A percentile compares a stretch with the other conserved stretches of the same genome.
These are phyloP conservation scores for Luffa aegyptiaca DNA, from an alignment of 306 rosid species.

Conservation along the genomic window DNA sequence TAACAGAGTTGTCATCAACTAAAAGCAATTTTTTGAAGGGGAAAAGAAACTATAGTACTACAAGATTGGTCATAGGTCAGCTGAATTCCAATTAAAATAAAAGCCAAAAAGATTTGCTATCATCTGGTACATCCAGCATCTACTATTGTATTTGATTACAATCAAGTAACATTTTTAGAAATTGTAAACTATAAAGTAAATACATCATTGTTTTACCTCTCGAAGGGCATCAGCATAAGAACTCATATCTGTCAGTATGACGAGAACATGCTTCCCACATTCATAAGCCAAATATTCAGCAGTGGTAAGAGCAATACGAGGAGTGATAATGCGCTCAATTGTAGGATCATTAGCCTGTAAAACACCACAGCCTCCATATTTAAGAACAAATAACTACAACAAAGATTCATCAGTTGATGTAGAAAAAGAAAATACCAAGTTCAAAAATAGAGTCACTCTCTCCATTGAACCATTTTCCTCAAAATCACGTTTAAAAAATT, in stretches of 20 bases:
- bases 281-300: constrained; percentile 99
- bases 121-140: neutral
- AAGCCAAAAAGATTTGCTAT: neutral
- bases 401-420: neutral
- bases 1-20: neutral
- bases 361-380: constrained; percentile 7
- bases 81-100: neutral
- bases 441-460: constrained; percentile 98
- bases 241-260: constrained; percentile 98
- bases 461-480: constrained; percentile 99
- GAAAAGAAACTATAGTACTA: neutral
- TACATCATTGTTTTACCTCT: constrained; percentile 49
- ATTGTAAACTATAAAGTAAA: neutral
- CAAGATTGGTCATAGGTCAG: too few species aligned
- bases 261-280: constrained; percentile 99
- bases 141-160: neutral
- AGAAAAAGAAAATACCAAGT: constrained; percentile 48
- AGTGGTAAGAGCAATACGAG: constrained; percentile 99
- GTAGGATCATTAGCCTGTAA: constrained; percentile 98
- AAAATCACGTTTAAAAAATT: constrained; percentile 96
- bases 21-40: neutral
- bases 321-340: constrained; percentile 97
- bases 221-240: constrained; percentile 99
- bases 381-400: neutral
- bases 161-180: neutral